Evolutionary conservation across 2,329 filamentous ascomycete species (phyloP), one percentile per base, ranked within the genome.

Genomic region (Calonectria honghensis): DNA sequence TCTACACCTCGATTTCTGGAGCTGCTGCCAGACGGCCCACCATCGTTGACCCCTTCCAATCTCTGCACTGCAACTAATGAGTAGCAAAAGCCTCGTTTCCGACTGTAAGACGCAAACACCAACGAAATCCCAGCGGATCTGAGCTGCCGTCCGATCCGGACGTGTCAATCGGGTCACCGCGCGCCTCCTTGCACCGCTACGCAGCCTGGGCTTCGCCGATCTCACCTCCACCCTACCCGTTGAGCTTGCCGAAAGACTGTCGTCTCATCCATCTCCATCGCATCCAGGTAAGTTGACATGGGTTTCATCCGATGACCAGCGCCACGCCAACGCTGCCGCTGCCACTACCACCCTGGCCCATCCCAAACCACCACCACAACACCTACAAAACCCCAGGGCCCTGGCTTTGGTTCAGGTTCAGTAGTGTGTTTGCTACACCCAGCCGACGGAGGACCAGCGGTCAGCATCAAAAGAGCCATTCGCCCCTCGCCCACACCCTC

Each of bases 381-480:
- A 39, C 37, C 57, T 37, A 63, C 35, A 54, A 29, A 68, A 51
- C 52, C 66, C 70, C 70, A 67, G 67, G 39, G 65, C 73, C 66
- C 70, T 63, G 70, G 66, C 61, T 50, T 18, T 29, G 66, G 59
- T 65, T 66, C 39, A 66, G 32, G 51, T 32, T 54, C 61, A 24
- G 61, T 50, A 68, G 50, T 57, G 70, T 45, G 54, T 66, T 65
- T 45, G 68, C 24, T 52, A 64, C 32, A 45, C 57, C 51, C 31
- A 18, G 24, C 35, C 41, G 39, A 32, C 61, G n/a, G 39, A 66
- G 29, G 54, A 66, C 68, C 68, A 65, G 68, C 68, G 50, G 68
- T 66, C 68, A 57, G 50, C 37, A 48, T 29, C 57, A 24, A 29
- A 41, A 39, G n/a, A 29, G 24, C 37, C 57, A 63, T 41, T 31